Conservation (phyloP, 192 early-diverging fungal species). For the Coemansia sp. region DNA sequence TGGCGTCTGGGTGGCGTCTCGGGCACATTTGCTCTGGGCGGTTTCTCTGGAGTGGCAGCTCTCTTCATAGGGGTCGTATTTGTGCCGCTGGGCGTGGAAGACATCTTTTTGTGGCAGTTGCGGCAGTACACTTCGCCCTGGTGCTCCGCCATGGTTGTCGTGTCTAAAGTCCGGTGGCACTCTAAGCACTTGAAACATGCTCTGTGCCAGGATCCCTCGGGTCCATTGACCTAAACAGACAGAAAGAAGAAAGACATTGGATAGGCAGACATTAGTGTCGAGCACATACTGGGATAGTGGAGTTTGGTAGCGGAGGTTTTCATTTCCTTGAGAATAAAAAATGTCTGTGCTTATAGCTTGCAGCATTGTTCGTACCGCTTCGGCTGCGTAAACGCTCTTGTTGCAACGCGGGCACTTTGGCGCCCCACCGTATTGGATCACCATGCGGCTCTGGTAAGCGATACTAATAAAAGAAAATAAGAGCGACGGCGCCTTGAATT, state of each 20-base stretch:
- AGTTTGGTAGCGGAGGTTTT: no score
- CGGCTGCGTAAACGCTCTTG: constrained; percentile 49
- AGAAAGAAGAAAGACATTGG: neutral
- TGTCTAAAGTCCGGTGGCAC: constrained; percentile 30
- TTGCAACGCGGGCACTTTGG: constrained; percentile 52
- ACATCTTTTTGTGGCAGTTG: constrained; percentile 28
- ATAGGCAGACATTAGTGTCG: no score
- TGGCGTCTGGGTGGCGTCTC: constrained; percentile 12
- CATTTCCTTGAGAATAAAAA: no score
- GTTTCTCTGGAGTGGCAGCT: neutral
- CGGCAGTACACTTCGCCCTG: constrained; percentile 47
- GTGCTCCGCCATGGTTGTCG: constrained; percentile 38
- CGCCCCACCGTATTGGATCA: constrained; percentile 31
- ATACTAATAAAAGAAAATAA: no score
- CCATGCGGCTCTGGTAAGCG: no score
- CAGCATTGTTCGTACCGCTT: constrained; percentile 50
- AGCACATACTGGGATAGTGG: no score
- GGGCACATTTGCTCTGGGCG: neutral
- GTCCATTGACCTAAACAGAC: constrained; percentile 34
- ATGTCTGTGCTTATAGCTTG: no score
- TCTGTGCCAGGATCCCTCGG: constrained; percentile 49
- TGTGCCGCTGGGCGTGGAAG: no score
- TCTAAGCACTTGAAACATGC: constrained; percentile 40
- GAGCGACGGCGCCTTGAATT: no score
- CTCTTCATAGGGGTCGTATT: no score